phyloP scores from a whole-genome alignment of 495 filamentous ascomycete species.

The Penicillium turbatum region DNA sequence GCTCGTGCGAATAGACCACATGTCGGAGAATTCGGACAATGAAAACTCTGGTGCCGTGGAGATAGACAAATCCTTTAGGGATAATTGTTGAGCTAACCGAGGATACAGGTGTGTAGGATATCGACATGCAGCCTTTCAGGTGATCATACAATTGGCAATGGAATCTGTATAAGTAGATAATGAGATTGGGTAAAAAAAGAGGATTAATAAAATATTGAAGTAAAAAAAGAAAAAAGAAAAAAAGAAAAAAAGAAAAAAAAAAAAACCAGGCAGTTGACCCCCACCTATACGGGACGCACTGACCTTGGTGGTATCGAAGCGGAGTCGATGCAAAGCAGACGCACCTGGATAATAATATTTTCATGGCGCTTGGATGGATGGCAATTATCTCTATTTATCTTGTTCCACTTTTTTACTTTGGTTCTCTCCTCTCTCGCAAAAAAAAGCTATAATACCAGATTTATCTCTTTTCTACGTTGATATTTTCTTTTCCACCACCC shows the following conservation, averaged over 20 bases:
- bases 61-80: neutral
- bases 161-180: neutral
- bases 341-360: slow-evolving; percentile 12
- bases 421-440: neutral
- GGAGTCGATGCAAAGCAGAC: slow-evolving; percentile 23
- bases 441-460: slow-evolving; percentile 6
- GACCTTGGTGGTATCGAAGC: slow-evolving; percentile 18
- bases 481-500: neutral
- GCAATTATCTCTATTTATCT: slow-evolving; percentile 21
- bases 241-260: slow-evolving; percentile 3
- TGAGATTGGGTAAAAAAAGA: neutral
- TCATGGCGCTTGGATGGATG: slow-evolving; percentile 14
- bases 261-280: neutral
- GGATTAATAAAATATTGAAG: neutral
- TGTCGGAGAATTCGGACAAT: slow-evolving; percentile 15
- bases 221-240: neutral
- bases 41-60: neutral
- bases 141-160: neutral
- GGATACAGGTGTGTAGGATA: neutral
- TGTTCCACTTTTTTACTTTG: slow-evolving; percentile 16
- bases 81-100: neutral
- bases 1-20: slow-evolving; percentile 17
- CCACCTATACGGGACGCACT: slow-evolving; percentile 6
- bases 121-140: neutral
- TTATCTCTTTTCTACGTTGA: slow-evolving; percentile 1